Evolutionary conservation across 2,329 filamentous ascomycete genomes (phyloP).

Genomic region (Periglandula ipomoeae): DNA sequence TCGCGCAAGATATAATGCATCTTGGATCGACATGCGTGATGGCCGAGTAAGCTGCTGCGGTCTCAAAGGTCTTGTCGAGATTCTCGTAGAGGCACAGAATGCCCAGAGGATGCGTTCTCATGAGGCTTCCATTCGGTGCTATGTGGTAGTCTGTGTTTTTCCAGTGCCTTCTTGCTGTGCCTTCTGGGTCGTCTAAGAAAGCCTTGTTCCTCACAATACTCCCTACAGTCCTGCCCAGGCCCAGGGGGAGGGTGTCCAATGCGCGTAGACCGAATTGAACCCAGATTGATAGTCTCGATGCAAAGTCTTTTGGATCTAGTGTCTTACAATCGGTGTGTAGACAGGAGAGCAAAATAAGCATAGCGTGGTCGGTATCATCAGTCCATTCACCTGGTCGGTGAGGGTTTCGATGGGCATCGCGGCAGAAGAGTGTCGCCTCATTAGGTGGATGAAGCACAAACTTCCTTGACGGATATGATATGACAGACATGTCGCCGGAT

Average conservation of each 20-base stretch:
- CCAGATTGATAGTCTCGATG: conserved; percentile 36
- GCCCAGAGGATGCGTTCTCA: conserved; percentile 43
- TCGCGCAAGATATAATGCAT: conserved; percentile 39
- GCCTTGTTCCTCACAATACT: conserved; percentile 29
- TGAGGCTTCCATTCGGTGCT: conserved; percentile 43
- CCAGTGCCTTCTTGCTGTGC: conserved; percentile 32
- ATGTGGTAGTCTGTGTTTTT: conserved; percentile 25
- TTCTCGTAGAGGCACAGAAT: conserved; percentile 33
- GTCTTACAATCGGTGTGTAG: conserved; percentile 29
- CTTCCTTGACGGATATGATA: conserved; percentile 26
- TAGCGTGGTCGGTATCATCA: conserved; percentile 45
- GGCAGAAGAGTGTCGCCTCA: conserved; percentile 29
- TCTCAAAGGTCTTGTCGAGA: conserved; percentile 32
- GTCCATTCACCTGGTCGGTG: too few species aligned
- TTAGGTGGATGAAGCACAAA: conserved; percentile 32
- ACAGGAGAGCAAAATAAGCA: conserved; percentile 39
- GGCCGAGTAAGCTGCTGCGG: conserved; percentile 31
- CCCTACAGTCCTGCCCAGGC: conserved; percentile 37
- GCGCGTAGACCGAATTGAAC: conserved; percentile 35
- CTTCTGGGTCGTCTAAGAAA: conserved; percentile 31
- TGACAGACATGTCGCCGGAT: conserved; percentile 22
- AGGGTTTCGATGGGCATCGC: conserved; percentile 35
- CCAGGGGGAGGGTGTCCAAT: conserved; percentile 37
- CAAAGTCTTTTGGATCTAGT: conserved; percentile 31
- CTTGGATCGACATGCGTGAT: conserved; percentile 43